phyloP scores from a whole-genome alignment of 2,329 filamentous ascomycete genomes.

The Fusarium keratoplasticum region DNA sequence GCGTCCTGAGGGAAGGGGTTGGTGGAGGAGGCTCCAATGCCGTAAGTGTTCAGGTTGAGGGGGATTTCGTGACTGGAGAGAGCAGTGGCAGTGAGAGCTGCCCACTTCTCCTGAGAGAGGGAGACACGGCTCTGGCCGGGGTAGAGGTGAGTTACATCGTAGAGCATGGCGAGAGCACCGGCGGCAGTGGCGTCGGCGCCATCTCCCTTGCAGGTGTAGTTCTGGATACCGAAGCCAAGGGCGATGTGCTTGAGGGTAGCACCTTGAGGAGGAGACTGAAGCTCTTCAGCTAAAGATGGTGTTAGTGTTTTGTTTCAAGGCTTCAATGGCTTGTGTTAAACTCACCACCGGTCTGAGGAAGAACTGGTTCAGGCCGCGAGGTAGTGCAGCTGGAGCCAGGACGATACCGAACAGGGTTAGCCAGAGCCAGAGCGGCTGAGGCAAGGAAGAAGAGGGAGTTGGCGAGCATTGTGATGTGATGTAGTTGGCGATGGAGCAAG shows the following conservation, averaged over 20 bases:
- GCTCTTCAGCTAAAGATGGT: conserved; percentile 52
- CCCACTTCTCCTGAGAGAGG: conserved; percentile 54
- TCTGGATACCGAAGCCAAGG: conserved; percentile 74
- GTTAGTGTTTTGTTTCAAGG: conserved; percentile 30
- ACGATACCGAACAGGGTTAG: conserved; percentile 40
- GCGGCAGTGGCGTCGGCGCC: conserved; percentile 52
- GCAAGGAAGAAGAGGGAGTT: conserved; percentile 50
- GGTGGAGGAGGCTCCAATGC: conserved; percentile 55
- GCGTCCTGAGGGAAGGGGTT: conserved; percentile 58
- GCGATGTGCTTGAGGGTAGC: conserved; percentile 64
- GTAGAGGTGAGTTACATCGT: conserved; percentile 66
- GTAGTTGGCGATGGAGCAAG: too few relatives aligned
- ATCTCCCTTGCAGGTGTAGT: conserved; percentile 70
- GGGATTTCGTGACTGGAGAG: conserved; percentile 59
- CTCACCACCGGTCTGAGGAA: conserved; percentile 56
- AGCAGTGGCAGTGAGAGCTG: conserved; percentile 53
- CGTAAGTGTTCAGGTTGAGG: conserved; percentile 57
- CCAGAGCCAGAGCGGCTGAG: conserved; percentile 49
- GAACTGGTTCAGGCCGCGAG: conserved; percentile 35
- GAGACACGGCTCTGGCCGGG: conserved; percentile 55
- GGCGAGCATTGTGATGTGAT: conserved; percentile 47
- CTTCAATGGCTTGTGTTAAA: conserved; percentile 10
- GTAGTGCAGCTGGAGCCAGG: conserved; percentile 32
- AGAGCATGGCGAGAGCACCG: conserved; percentile 70
- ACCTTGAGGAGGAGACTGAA: conserved; percentile 55